Conservation (phyloP, 495 filamentous ascomycete species). For the Cercophora sp. region DNA sequence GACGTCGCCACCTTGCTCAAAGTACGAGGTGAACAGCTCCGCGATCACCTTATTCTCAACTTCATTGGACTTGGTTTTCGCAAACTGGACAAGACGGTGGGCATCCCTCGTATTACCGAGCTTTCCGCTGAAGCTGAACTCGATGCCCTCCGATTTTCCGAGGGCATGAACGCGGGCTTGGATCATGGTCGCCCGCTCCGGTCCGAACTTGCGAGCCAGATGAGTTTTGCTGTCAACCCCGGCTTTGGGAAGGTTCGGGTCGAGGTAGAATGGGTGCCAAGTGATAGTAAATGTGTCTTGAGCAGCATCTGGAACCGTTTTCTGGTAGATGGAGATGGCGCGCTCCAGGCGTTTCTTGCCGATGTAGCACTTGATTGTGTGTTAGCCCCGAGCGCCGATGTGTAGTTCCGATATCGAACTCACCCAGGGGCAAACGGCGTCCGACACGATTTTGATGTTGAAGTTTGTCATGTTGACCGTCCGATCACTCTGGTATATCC, state of each 20-base stretch:
- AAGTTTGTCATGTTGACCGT: constrained; percentile 71
- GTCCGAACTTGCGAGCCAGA: constrained; percentile 37
- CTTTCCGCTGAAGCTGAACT: constrained; percentile 67
- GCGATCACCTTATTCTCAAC: constrained; percentile 62
- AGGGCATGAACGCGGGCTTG: constrained; percentile 52
- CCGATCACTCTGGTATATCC: too few relatives aligned
- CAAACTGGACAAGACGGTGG: constrained; percentile 70
- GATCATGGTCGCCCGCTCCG: constrained; percentile 52
- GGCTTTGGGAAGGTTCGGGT: constrained; percentile 54
- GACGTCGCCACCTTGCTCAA: constrained; percentile 75
- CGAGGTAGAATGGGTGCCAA: constrained; percentile 80
- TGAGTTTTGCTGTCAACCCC: constrained; percentile 20
- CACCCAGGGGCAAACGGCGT: constrained; percentile 75
- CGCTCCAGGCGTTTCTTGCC: constrained; percentile 68
- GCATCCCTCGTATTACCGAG: constrained; percentile 76
- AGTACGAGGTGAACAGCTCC: constrained; percentile 67
- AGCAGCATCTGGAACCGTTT: constrained; percentile 48
- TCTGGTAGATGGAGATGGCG: constrained; percentile 64
- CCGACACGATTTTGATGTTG: constrained; percentile 69
- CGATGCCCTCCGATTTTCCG: constrained; percentile 63
- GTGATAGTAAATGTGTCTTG: constrained; percentile 65
- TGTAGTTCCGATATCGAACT: constrained; percentile 13
- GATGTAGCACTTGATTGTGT: constrained; percentile 65
- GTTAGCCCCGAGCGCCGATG: background rate
- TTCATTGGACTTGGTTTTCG: constrained; percentile 51